phyloP scores from a whole-genome alignment of 2,329 filamentous ascomycete species.

The Trichoderma oligosporum region DNA sequence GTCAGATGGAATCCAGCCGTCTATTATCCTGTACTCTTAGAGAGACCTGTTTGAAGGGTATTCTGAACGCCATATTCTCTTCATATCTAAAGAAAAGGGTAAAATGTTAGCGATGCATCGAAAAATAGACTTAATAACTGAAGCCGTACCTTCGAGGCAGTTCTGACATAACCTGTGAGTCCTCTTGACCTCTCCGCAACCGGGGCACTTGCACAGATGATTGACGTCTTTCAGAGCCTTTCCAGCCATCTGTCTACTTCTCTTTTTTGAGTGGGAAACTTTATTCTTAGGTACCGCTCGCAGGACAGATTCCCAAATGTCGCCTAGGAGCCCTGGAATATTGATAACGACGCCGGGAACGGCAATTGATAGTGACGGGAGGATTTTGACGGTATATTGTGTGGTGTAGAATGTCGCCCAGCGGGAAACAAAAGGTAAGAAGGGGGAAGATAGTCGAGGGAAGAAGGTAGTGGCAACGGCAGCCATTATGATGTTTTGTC shows the following conservation, averaged over 20 bases:
- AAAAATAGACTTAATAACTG: background rate
- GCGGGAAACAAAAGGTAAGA: slow-evolving; percentile 40
- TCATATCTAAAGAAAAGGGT: slow-evolving; percentile 41
- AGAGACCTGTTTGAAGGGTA: slow-evolving; percentile 35
- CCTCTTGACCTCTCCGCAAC: slow-evolving; percentile 82
- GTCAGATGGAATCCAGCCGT: slow-evolving; percentile 19
- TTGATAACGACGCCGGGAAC: slow-evolving; percentile 58
- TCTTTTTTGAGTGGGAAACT: slow-evolving; percentile 93
- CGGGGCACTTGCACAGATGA: slow-evolving; percentile 80
- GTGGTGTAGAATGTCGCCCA: slow-evolving; percentile 44
- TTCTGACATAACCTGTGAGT: slow-evolving; percentile 84
- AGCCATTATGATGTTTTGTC: slow-evolving; percentile 41
- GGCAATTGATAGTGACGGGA: slow-evolving; percentile 54
- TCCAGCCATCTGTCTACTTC: slow-evolving; percentile 88
- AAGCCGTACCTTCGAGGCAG: slow-evolving; percentile 72
- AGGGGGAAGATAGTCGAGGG: slow-evolving; percentile 48
- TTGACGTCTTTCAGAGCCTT: slow-evolving; percentile 92
- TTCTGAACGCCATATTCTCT: slow-evolving; percentile 42
- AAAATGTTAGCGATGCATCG: background rate
- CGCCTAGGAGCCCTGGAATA: slow-evolving; percentile 61
- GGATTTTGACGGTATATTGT: slow-evolving; percentile 45
- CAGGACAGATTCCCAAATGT: slow-evolving; percentile 89
- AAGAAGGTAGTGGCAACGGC: slow-evolving; percentile 47
- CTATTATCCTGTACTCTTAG: slow-evolving; percentile 22
- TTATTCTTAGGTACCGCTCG: slow-evolving; percentile 98